Base-by-base conservation (phyloP, 129 eudicot species). In the Apium graveolens region DNA sequence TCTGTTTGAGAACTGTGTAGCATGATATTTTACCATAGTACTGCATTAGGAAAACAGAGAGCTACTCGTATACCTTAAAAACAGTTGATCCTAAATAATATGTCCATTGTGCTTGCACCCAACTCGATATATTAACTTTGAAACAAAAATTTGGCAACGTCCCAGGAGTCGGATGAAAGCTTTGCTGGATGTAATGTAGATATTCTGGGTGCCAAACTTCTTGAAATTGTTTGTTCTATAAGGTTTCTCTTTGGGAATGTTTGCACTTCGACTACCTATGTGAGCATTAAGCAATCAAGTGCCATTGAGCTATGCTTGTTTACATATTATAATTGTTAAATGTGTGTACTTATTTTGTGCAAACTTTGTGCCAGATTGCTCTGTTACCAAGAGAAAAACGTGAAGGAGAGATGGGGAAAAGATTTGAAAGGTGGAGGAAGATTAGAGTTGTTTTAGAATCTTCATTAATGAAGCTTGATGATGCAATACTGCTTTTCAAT, bases 391-490 rank as follows among this genome's bases (percentile, higher is more conserved):
- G 71, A 77, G 96, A 86, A 10, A 87, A 87, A 84, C 84, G 78
- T n/a, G 57, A 43, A 17, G 92, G 91, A 26, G 92, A 90, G 8
- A 66, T 76, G 77, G 65, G 4, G 43, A 80, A 83, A 53, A 84
- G 78, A 78, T 82, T 63, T 63, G 80, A 76, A 78, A 85, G 55
- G 80, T 49, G 82, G 20, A 70, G 35, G 41, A 86, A 77, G 53
- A 87, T 83, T 35, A 82, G 83, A 82, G 71, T 76, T 83, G 90
- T 89, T 70, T 76, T 91, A 73, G 97, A 89, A 72, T 78, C 93
- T 46, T 89, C 93, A 16, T 76, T 91, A 38, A 78, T 89, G 90
- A 84, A 89, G 87, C 91, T 93, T 63, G 98, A 93, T 71, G 96
- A 88, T 76, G 91, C 96, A 20, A 70, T 89, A 75, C 69, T 93